phyloP scores from a whole-genome alignment of 805 yeast species.

The Suhomyces tanzawaensis region DNA sequence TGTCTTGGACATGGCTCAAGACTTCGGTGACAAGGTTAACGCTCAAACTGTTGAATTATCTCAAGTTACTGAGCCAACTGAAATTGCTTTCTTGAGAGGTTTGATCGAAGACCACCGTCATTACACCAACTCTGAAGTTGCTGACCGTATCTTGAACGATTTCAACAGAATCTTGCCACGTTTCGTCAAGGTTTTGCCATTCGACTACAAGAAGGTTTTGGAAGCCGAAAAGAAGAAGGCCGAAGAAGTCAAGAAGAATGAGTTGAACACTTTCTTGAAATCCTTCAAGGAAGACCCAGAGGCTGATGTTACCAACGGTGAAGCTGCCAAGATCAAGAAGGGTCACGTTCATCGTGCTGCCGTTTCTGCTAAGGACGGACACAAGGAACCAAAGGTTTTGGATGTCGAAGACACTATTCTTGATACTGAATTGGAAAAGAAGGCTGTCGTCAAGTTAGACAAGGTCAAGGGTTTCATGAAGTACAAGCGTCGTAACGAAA shows the following conservation, averaged over 20 bases:
- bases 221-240: constrained; percentile 67
- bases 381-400: constrained; percentile 74
- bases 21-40: constrained; percentile 78
- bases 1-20: constrained; percentile 93
- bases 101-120: constrained; percentile 93
- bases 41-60: constrained; percentile 77
- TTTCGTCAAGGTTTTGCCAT: constrained; percentile 90
- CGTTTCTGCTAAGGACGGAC: constrained; percentile 23
- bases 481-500: constrained; percentile 85
- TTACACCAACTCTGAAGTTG: constrained; percentile 89
- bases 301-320: constrained; percentile 87
- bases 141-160: constrained; percentile 76
- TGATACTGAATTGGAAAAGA: constrained; percentile 63
- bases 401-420: constrained; percentile 88
- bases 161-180: constrained; percentile 86
- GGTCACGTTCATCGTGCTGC: constrained; percentile 43
- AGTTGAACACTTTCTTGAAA: constrained; percentile 62
- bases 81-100: constrained; percentile 90
- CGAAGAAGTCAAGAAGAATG: constrained; percentile 64
- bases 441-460: constrained; percentile 63
- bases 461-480: constrained; percentile 90
- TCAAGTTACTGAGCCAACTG: constrained; percentile 77
- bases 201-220: constrained; percentile 86
- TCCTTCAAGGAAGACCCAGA: constrained; percentile 79
- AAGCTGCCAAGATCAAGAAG: constrained; percentile 58